Evolutionary conservation across 179 eudicot species (phyloP).

Genomic region (Beta corolliflora): DNA sequence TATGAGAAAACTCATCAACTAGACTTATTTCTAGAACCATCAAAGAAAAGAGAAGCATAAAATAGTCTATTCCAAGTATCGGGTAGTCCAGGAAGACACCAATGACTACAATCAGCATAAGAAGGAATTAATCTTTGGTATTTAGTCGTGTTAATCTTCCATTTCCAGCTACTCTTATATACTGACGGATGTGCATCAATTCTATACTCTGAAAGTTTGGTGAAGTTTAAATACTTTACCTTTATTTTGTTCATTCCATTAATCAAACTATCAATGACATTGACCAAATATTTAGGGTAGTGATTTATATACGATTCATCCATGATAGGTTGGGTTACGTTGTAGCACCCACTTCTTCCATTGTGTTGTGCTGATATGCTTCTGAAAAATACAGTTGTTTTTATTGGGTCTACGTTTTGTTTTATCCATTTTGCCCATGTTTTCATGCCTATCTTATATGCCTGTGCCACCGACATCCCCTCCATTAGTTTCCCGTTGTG

Average conservation of each 20-base stretch:
- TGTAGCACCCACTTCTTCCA: constrained; percentile 33
- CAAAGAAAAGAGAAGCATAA: constrained; percentile 37
- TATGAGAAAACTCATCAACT: not conserved
- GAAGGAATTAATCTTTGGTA: constrained; percentile 14
- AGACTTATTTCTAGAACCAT: not conserved
- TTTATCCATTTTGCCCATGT: constrained; percentile 48
- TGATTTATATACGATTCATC: constrained; percentile 27
- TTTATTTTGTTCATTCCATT: not conserved
- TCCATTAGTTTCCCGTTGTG: constrained; percentile 29
- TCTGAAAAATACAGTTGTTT: constrained; percentile 40
- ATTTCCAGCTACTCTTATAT: constrained; percentile 23
- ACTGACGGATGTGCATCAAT: constrained; percentile 45
- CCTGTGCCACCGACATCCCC: constrained; percentile 33
- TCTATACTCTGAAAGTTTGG: constrained; percentile 36
- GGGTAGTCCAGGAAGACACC: constrained; percentile 52
- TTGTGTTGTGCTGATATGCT: constrained; percentile 40
- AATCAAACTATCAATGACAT: constrained; percentile 18
- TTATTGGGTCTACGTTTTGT: constrained; percentile 30
- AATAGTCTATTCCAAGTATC: constrained; percentile 50
- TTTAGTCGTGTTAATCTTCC: constrained; percentile 22
- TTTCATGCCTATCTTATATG: constrained; percentile 32
- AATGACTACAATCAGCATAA: constrained; percentile 45
- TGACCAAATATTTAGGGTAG: constrained; percentile 28
- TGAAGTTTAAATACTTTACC: constrained; percentile 39
- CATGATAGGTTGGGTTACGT: constrained; percentile 34